A percentile compares a stretch with the other conserved stretches of the same genome.
phyloP scores from a whole-genome alignment of 768 basidiomycete species.

The Lentinula guzmanii region DNA sequence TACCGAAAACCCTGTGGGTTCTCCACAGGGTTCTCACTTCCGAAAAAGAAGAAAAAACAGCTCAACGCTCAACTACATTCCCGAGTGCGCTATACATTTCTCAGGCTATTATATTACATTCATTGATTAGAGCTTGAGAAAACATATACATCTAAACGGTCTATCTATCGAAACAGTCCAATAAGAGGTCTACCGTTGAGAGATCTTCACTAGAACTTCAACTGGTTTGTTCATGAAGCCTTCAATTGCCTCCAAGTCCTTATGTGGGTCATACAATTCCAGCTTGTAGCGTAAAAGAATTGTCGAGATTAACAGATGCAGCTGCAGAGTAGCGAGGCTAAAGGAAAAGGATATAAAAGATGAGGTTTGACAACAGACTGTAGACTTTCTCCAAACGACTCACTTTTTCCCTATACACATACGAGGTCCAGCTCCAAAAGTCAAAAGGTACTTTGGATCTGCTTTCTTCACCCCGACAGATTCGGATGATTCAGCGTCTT shows the following conservation, averaged over 20 bases:
- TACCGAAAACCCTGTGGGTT: no score
- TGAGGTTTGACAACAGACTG: not conserved
- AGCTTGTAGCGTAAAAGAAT: constrained; percentile 7
- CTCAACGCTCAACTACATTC: no score
- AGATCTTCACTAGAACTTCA: constrained; percentile 3
- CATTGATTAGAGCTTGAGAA: no score
- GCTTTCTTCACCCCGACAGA: not conserved
- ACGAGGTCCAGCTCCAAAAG: constrained; percentile 8
- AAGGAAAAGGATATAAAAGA: not conserved
- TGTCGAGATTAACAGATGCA: constrained; percentile 6
- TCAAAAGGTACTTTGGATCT: constrained; percentile 5
- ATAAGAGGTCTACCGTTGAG: not conserved
- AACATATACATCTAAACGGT: not conserved
- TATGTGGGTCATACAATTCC: constrained; percentile 1
- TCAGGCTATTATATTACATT: no score
- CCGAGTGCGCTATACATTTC: no score
- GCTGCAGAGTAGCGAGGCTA: constrained; percentile 8
- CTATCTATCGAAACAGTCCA: not conserved
- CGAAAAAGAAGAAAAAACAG: no score
- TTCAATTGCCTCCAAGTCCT: constrained; percentile 4
- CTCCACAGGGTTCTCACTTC: no score
- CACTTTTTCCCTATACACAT: constrained; percentile 11
- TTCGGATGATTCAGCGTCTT: not conserved
- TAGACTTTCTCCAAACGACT: not conserved
- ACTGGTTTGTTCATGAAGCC: constrained; percentile 9